A percentile compares a stretch with the other conserved stretches of the same genome.
These are phyloP conservation scores for Phaseolus coccineus DNA, from an alignment of 331 rosid species.

Conservation along the genomic window DNA sequence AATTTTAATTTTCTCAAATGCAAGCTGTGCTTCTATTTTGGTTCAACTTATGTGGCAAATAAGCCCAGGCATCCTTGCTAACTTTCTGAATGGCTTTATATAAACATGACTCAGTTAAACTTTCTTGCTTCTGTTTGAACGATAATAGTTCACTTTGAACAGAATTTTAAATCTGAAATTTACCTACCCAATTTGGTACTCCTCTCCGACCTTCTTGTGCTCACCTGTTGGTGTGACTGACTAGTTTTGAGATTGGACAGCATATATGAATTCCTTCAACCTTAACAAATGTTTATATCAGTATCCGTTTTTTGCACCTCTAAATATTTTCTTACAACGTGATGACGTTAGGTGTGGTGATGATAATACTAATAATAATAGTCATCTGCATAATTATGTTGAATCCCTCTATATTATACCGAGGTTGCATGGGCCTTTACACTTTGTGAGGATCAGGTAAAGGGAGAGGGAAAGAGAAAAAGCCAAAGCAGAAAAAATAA, in stretches of 20 bases:
- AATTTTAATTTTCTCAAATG: conserved; percentile 13
- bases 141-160: not conserved
- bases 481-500: conserved; percentile 53
- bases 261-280: not conserved
- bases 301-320: conserved; percentile 12
- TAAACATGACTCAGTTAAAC: not conserved
- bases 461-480: conserved; percentile 48
- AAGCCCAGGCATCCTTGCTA: not conserved
- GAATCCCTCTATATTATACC: conserved; percentile 35
- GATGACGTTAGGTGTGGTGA: not conserved
- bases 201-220: not conserved
- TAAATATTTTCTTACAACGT: not conserved
- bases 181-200: not conserved
- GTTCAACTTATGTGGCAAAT: not conserved
- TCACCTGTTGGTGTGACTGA: not conserved
- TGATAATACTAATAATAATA: not conserved
- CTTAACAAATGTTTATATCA: not conserved
- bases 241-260: not conserved
- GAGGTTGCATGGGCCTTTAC: conserved; percentile 49
- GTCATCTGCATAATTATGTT: conserved; percentile 27
- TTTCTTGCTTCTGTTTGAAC: not conserved
- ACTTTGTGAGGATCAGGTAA: conserved; percentile 72
- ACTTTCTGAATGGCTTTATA: not conserved
- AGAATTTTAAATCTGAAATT: not conserved
- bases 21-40: conserved; percentile 10